Evolutionary conservation across 192 early-diverging fungal genomes (phyloP), one percentile per base, ranked within the genome.

Genomic region (Backusella tuberculispora): DNA sequence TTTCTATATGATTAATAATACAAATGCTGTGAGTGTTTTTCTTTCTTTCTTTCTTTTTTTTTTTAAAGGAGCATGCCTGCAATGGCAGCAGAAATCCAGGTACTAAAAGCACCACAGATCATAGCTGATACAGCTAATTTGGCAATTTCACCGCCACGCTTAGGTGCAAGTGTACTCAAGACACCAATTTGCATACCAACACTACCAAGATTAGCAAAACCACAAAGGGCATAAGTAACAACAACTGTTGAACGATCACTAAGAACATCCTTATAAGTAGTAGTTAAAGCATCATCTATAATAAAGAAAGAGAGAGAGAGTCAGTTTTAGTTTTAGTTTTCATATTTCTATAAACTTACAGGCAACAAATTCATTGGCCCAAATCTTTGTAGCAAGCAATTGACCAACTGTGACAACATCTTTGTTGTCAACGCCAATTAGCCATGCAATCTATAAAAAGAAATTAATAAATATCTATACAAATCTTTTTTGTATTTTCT

Each of bases 351-450:
- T 12, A 60, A 24, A 42, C 2, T 76, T 41, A 82, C 93, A 97
- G 5, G 92, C 95, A n/a, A 90, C 90, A 80, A 97, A 95, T 88
- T 97, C 95, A 84, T 96, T 97, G 64, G 90, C 85, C 78, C 94
- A 81, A 66, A 95, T 88, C 84, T 95, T 95, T 46, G 88, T 88
- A 14, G 80, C 76, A 89, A 83, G 91, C 45, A 95, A 77, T 70
- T 88, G 85, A 50, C 89, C 91, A 15, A 91, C 90, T 37, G 53
- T 69, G 41, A 89, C 83, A 43, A 86, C 63, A 63, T 86, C 83
- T 6, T 21, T 19, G 47, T 37, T 83, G 19, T 80, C 79, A 66
- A 81, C 78, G 69, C 85, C 85, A 68, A 86, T 81, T 77, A 86
- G 78, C 85, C 85, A 86, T 41, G 93, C 74, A 94, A 78, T 69